Evolutionary conservation across 225 moss, liverwort and hornwort species (phyloP).

Genomic region (Bryum argenteum): DNA sequence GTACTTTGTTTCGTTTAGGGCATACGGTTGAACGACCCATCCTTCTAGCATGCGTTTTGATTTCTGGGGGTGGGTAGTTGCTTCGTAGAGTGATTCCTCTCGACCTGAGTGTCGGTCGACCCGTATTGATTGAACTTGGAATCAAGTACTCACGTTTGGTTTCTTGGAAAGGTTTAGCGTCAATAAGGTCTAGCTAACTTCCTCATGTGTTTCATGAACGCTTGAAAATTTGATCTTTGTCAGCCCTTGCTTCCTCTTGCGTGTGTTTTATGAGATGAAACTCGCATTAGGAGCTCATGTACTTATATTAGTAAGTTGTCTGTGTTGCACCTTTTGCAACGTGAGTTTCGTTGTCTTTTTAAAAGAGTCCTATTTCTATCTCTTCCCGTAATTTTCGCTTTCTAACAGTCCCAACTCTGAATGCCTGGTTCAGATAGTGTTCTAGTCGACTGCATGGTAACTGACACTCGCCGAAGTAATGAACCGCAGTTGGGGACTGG

Average conservation of each 20-base stretch:
- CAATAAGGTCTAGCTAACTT: background rate
- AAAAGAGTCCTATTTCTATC: background rate
- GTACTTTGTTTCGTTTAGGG: background rate
- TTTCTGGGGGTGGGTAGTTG: background rate
- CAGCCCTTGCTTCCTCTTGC: too few relatives aligned
- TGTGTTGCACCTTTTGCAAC: background rate
- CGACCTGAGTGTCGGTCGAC: background rate
- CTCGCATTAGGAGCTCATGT: background rate
- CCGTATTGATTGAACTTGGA: background rate
- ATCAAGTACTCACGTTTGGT: background rate
- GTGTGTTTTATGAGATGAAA: too few relatives aligned
- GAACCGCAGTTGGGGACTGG: constrained; percentile 65
- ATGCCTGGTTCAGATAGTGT: background rate
- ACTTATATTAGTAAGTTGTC: background rate
- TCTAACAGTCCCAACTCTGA: background rate
- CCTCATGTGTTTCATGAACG: background rate
- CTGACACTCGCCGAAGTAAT: constrained; percentile 8
- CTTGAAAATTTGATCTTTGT: too few relatives aligned
- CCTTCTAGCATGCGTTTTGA: background rate
- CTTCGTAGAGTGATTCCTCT: background rate
- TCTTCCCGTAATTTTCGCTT: background rate
- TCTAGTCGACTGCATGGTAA: constrained; percentile 1
- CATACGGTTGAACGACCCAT: background rate
- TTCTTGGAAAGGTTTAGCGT: background rate
- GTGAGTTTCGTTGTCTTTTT: background rate